A percentile compares a stretch with the other conserved stretches of the same genome.
Conservation (phyloP, 139 green algal genomes). For the Raphidocelis subcapitata region DNA sequence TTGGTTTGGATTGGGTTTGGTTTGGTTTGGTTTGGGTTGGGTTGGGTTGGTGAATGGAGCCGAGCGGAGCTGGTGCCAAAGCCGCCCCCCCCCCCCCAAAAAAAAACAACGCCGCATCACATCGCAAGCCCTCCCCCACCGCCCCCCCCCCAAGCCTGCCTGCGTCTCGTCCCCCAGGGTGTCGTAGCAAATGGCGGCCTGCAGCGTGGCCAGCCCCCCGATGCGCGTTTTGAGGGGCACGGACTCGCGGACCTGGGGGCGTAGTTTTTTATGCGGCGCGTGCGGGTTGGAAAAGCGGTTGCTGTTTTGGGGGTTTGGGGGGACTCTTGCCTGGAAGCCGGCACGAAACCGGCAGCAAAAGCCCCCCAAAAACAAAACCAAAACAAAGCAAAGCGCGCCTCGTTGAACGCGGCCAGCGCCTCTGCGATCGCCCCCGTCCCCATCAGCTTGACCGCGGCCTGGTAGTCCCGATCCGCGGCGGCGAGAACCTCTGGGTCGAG, state of each 20-base stretch:
- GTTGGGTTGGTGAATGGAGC: no score
- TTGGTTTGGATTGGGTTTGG: no score
- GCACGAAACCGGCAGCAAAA: not conserved
- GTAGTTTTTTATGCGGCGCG: no score
- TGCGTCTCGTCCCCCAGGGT: conserved; percentile 60
- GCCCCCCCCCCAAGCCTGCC: conserved; percentile 59
- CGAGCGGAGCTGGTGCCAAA: no score
- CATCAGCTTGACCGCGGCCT: conserved; percentile 4
- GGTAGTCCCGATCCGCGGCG: conserved; percentile 22
- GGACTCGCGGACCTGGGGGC: conserved; percentile 4
- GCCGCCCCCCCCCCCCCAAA: no score
- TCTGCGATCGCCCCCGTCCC: not conserved
- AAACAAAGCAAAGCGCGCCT: not conserved
- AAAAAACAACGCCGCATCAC: no score
- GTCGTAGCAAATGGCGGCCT: conserved; percentile 85
- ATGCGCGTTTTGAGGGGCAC: conserved; percentile 40
- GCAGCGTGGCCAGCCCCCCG: conserved; percentile 69
- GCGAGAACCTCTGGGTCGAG: conserved; percentile 50
- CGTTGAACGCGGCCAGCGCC: conserved; percentile 20
- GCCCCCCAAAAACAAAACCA: not conserved
- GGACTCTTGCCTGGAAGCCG: not conserved
- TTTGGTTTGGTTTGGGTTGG: no score
- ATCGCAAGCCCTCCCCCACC: no score
- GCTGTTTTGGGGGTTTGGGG: no score
- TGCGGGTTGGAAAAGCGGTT: no score